Conservation (phyloP, 176 grass and related monocot genomes). For the maize (Zea mays) region DNA sequence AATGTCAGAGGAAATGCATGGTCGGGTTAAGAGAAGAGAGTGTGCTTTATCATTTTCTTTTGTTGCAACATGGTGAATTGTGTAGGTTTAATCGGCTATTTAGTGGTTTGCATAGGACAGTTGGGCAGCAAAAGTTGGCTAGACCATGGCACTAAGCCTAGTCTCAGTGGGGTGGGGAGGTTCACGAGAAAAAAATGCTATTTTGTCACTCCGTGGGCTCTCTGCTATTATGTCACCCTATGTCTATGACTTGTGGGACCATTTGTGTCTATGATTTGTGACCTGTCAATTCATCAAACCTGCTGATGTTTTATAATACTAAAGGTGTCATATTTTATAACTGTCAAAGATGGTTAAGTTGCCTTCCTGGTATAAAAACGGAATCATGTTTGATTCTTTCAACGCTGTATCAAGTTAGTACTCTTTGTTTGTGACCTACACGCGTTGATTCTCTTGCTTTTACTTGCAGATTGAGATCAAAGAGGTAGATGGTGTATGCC, state of each 20-base stretch:
- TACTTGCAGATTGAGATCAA: slow-evolving; percentile 84
- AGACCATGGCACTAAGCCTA: not conserved
- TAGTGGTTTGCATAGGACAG: not conserved
- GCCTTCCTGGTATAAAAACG: not conserved
- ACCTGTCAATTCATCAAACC: too few relatives aligned
- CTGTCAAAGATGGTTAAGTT: not conserved
- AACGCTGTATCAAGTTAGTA: not conserved
- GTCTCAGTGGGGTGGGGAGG: too few relatives aligned
- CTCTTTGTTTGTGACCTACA: not conserved
- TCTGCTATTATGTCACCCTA: too few relatives aligned
- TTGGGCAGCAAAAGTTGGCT: not conserved
- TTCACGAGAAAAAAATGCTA: too few relatives aligned
- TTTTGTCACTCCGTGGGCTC: too few relatives aligned
- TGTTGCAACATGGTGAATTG: not conserved
- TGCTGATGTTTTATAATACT: too few relatives aligned
- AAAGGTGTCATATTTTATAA: too few relatives aligned
- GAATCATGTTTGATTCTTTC: not conserved
- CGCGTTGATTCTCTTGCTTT: slow-evolving; percentile 1
- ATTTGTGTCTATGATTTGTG: too few relatives aligned
- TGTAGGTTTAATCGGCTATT: not conserved
- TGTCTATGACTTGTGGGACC: too few relatives aligned
- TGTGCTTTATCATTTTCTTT: slow-evolving; percentile 3
- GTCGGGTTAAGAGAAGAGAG: not conserved
- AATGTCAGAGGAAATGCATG: not conserved
- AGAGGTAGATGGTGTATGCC: slow-evolving; percentile 72